Conservation (phyloP, 768 basidiomycete genomes). For the Agaricus blazei region DNA sequence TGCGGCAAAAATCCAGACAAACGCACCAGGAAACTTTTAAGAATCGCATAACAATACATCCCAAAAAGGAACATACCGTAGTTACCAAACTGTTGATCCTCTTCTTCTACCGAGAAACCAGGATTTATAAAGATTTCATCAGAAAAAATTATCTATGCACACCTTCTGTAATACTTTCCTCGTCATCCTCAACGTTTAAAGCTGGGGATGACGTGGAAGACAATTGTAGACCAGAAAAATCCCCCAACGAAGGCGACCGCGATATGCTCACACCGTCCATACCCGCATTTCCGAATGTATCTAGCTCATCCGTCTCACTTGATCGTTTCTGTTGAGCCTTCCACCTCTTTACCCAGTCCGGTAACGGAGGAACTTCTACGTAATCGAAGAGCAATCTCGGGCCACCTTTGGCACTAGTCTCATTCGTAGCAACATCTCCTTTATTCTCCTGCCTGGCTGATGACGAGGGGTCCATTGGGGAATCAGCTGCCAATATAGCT, state of each 20-base stretch:
- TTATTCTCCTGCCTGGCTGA: background rate
- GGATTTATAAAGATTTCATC: background rate
- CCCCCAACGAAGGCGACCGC: constrained; percentile 5
- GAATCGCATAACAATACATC: background rate
- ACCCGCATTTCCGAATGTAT: too few relatives aligned
- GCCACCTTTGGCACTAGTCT: background rate
- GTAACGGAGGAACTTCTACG: constrained; percentile 5
- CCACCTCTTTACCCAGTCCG: constrained; percentile 5
- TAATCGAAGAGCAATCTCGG: background rate
- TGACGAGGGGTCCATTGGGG: background rate
- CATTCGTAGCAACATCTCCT: background rate
- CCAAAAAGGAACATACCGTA: constrained; percentile 5
- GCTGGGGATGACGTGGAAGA: background rate
- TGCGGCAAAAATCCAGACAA: constrained; percentile 21
- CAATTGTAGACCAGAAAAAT: background rate
- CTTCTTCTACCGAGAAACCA: background rate
- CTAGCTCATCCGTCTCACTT: background rate
- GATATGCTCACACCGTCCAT: background rate
- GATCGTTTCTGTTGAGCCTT: background rate
- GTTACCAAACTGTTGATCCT: background rate
- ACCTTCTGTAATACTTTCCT: constrained; percentile 6
- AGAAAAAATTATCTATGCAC: constrained; percentile 11
- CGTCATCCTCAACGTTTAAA: background rate
- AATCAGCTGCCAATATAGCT: background rate
- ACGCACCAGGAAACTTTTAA: constrained; percentile 5